Evolutionary conservation across 176 grass and related monocot genomes (phyloP), one percentile per base, ranked within the genome.

Genomic region (Eleusine coracana): DNA sequence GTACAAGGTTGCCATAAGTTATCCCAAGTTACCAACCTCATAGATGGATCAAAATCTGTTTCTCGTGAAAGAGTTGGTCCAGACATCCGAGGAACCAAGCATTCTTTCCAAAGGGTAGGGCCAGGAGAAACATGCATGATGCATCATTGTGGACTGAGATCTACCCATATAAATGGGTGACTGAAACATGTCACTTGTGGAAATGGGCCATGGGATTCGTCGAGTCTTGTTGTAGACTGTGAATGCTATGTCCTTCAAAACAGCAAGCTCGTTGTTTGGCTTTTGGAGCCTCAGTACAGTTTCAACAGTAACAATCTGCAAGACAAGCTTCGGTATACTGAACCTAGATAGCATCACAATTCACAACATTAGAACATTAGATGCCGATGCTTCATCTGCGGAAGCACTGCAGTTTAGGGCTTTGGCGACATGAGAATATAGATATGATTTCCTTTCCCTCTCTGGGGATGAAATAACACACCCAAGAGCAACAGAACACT

Each of bases 191-290:
- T 99, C 96, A 61, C 40, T 84, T 34, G 77, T 84, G 69, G 87
- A 84, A 80, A 92, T 42, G 27, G 86, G 37, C 70, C 86, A 64
- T 55, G 92, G 88, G 7, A 99, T 89, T 62, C 96, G 91, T 41
- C 96, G 85, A 72, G 91, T 87, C 85, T 99, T 99, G 66, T 93
- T 96, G 70, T 99, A 96, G 27, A 99, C 91, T 72, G 96, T 99
- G 79, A 99, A 99, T 55, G 93, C 96, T 51, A 99, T 96, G 73
- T 99, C 93, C 80, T 96, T 99, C 68, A 99, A 90, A 89, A 93
- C 73, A 71, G 89, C 72, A 84, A 93, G 91, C 72, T 99, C 96
- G 83, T 95, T 89, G 58, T 62, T 92, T 80, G 93, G 91, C 76
- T 83, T 90, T 82, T 99, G 80, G 71, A 93, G 77, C 83, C 87